Conservation (phyloP, 2,329 filamentous ascomycete species). For the Ascochyta koolunga region DNA sequence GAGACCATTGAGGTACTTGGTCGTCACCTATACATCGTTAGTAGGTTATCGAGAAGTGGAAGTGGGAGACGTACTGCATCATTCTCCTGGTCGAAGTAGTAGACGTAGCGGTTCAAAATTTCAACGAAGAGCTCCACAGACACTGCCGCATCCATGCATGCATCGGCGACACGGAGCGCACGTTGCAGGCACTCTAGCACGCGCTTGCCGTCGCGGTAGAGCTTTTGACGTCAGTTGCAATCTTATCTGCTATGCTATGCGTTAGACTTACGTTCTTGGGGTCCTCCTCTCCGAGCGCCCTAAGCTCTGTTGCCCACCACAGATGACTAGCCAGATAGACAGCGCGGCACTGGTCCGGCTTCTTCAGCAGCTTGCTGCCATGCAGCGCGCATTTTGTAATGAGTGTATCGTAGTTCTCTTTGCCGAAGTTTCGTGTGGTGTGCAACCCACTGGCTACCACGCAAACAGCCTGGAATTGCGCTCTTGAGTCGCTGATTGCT, state of each 20-base stretch:
- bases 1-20: slow-evolving; percentile 95
- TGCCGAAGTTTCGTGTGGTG: slow-evolving; percentile 86
- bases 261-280: slow-evolving; percentile 70
- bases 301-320: slow-evolving; percentile 94
- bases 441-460: slow-evolving; percentile 90
- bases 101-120: slow-evolving; percentile 97
- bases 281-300: slow-evolving; percentile 78
- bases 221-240: slow-evolving; percentile 49
- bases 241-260: neutral
- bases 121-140: slow-evolving; percentile 98
- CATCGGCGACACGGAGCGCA: slow-evolving; percentile 92
- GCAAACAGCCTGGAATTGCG: slow-evolving; percentile 97
- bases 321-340: slow-evolving; percentile 96
- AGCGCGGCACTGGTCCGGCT: slow-evolving; percentile 95
- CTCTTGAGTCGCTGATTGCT: slow-evolving; percentile 90
- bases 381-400: slow-evolving; percentile 98
- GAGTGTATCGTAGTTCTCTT: slow-evolving; percentile 97
- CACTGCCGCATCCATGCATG: slow-evolving; percentile 97
- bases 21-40: slow-evolving; percentile 71
- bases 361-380: slow-evolving; percentile 94
- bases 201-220: slow-evolving; percentile 96
- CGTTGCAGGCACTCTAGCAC: slow-evolving; percentile 96
- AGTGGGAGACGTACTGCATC: slow-evolving; percentile 71
- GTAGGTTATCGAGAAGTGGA: neutral
- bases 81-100: slow-evolving; percentile 99